Evolutionary conservation across 805 yeast genomes (phyloP).

Genomic region (Candida ipomoeae): DNA sequence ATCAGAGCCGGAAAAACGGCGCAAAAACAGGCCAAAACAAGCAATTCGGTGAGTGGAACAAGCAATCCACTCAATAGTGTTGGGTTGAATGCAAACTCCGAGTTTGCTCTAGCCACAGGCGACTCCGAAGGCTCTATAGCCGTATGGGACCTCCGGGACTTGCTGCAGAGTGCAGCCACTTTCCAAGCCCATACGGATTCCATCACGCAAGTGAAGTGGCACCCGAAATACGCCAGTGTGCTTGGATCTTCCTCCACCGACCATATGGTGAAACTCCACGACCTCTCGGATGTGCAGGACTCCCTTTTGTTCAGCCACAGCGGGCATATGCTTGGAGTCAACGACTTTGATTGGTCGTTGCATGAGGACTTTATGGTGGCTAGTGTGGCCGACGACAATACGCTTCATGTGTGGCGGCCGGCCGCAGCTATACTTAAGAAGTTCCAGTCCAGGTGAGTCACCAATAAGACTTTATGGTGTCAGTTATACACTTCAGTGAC

Average conservation of each 20-base stretch:
- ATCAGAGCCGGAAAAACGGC: slow-evolving; percentile 35
- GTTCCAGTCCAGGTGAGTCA: background rate
- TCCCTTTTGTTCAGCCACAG: slow-evolving; percentile 61
- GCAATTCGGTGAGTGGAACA: slow-evolving; percentile 53
- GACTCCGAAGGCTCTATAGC: slow-evolving; percentile 52
- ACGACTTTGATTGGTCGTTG: slow-evolving; percentile 79
- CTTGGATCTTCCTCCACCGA: slow-evolving; percentile 67
- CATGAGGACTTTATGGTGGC: slow-evolving; percentile 67
- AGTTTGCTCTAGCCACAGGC: slow-evolving; percentile 62
- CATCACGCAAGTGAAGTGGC: slow-evolving; percentile 71
- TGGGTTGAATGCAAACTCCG: slow-evolving; percentile 55
- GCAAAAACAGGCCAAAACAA: slow-evolving; percentile 38
- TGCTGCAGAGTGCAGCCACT: slow-evolving; percentile 9
- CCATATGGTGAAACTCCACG: slow-evolving; percentile 60
- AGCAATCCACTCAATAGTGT: slow-evolving; percentile 57
- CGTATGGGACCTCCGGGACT: slow-evolving; percentile 62
- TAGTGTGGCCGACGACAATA: slow-evolving; percentile 79
- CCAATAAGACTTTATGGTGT: no score
- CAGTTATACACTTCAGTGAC: no score
- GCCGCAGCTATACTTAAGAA: slow-evolving; percentile 15
- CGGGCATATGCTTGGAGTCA: slow-evolving; percentile 85
- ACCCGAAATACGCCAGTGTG: slow-evolving; percentile 48
- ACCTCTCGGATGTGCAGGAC: slow-evolving; percentile 32
- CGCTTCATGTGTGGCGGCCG: slow-evolving; percentile 86
- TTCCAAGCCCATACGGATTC: slow-evolving; percentile 46